Evolutionary conservation across 176 grass and related monocot genomes (phyloP).

Genomic region (Saccharum spontaneum): DNA sequence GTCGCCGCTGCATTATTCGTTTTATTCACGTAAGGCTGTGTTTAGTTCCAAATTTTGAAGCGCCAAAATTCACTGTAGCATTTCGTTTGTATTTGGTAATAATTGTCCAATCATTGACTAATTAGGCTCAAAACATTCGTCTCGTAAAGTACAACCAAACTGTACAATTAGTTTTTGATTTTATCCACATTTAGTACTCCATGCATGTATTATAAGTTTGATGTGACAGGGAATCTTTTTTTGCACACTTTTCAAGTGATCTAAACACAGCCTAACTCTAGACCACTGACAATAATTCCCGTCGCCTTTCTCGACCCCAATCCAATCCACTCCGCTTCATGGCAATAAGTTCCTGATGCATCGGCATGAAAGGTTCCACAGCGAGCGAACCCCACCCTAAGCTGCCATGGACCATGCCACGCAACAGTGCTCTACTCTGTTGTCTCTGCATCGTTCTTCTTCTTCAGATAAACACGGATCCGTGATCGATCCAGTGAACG

Average conservation of each 20-base stretch:
- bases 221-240: too few relatives aligned
- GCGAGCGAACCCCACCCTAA: neutral
- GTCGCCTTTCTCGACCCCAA: slow-evolving; percentile 17
- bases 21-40: slow-evolving; percentile 32
- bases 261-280: too few relatives aligned
- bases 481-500: neutral
- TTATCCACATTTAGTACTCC: too few relatives aligned
- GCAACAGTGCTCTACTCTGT: neutral
- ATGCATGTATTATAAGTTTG: too few relatives aligned
- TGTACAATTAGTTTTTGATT: too few relatives aligned
- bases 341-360: neutral
- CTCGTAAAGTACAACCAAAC: too few relatives aligned
- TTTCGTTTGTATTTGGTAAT: too few relatives aligned
- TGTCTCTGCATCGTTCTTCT: neutral
- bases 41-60: too few relatives aligned
- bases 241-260: too few relatives aligned
- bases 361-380: neutral
- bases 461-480: neutral
- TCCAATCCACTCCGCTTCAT: neutral
- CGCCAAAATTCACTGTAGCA: too few relatives aligned
- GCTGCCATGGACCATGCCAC: neutral
- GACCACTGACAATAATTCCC: slow-evolving; percentile 34
- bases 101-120: too few relatives aligned
- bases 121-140: too few relatives aligned
- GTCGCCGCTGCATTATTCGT: neutral